These are phyloP conservation scores for Parasitella parasitica DNA, from an alignment of 371 early-diverging fungal genomes.

Conservation along the genomic window DNA sequence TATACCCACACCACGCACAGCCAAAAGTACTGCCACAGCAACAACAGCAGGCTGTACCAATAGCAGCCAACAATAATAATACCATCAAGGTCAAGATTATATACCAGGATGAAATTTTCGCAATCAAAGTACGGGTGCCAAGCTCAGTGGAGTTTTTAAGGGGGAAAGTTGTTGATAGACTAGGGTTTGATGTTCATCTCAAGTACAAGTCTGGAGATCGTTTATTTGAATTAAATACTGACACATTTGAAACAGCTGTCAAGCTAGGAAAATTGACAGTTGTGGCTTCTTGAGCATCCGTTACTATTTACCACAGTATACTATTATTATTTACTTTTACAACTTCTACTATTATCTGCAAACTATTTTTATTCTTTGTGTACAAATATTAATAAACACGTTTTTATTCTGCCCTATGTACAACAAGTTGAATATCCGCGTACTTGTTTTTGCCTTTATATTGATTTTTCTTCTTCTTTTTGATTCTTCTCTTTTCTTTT, in stretches of 20 bases:
- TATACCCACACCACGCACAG: neutral
- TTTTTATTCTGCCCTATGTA: neutral
- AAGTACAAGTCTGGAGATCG: conserved; percentile 34
- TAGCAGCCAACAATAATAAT: neutral
- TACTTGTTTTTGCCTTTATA: neutral
- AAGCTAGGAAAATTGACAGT: conserved; percentile 49
- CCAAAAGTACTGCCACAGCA: neutral
- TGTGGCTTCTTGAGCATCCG: conserved; percentile 24
- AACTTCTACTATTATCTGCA: conserved; percentile 2
- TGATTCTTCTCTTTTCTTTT: conserved; percentile 21
- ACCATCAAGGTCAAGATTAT: conserved; percentile 71
- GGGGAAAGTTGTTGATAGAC: conserved; percentile 59
- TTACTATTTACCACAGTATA: neutral
- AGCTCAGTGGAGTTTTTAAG: conserved; percentile 56
- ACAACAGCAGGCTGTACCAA: neutral
- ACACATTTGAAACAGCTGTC: conserved; percentile 39
- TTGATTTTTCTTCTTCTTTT: conserved; percentile 19
- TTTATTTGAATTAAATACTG: conserved; percentile 28
- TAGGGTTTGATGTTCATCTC: conserved; percentile 42
- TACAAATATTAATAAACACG: conserved; percentile 1
- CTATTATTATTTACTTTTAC: conserved; percentile 3
- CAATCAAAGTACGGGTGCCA: conserved; percentile 66
- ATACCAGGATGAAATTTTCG: conserved; percentile 71
- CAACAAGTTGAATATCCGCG: neutral
- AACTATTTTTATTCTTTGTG: neutral